Conservation (phyloP, 805 yeast species). For the Candida corydali region DNA sequence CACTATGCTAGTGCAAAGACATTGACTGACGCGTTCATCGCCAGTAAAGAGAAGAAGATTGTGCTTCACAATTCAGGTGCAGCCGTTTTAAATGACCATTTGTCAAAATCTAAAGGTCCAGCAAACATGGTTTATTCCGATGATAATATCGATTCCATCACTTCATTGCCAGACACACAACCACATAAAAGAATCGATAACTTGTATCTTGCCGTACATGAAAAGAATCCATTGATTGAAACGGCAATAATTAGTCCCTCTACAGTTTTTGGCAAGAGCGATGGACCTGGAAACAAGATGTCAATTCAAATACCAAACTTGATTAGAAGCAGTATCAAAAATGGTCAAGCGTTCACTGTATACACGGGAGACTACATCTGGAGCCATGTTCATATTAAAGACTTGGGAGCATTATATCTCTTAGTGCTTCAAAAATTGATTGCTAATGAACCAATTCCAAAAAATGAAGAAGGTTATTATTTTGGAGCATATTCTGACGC, state of each 20-base stretch:
- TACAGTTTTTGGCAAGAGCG: conserved; percentile 26
- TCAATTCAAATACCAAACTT: conserved; percentile 29
- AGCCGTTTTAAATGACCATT: conserved; percentile 22
- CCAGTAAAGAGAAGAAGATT: conserved; percentile 15
- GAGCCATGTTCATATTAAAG: conserved; percentile 32
- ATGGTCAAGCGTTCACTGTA: conserved; percentile 20
- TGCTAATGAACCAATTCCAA: conserved; percentile 17
- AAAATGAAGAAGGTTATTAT: conserved; percentile 31
- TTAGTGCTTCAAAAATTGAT: conserved; percentile 20
- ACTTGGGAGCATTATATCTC: conserved; percentile 26
- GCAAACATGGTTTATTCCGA: conserved; percentile 20
- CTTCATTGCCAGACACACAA: conserved; percentile 19
- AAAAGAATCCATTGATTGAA: conserved; percentile 23
- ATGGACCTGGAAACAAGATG: conserved; percentile 24
- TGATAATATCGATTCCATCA: conserved; percentile 16
- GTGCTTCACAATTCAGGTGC: conserved; percentile 37
- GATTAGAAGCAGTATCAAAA: conserved; percentile 14
- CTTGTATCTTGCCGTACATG: conserved; percentile 22
- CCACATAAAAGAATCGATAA: conserved; percentile 32
- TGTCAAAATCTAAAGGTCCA: conserved; percentile 13
- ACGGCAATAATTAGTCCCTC: conserved; percentile 32
- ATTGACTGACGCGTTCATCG: conserved; percentile 16
- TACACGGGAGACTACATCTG: conserved; percentile 29
- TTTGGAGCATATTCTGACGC: conserved; percentile 19
- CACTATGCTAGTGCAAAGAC: conserved; percentile 20